A percentile compares a stretch with the other conserved stretches of the same genome.
phyloP scores from a whole-genome alignment of 306 rosid genomes.

The Malus sylvestris region DNA sequence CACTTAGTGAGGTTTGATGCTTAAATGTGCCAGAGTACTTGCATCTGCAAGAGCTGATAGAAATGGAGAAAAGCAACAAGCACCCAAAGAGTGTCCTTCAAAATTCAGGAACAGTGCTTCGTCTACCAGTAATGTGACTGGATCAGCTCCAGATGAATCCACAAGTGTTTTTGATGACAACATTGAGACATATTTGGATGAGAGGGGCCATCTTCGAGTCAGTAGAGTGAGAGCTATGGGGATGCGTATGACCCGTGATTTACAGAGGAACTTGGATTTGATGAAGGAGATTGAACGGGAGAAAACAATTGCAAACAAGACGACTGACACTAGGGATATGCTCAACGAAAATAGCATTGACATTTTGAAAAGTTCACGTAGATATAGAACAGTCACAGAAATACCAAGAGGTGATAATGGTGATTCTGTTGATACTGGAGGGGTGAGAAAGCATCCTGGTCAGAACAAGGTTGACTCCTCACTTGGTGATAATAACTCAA shows the following conservation, averaged over 20 bases:
- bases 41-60: conserved; percentile 43
- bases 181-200: conserved; percentile 73
- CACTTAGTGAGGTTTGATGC: conserved; percentile 12
- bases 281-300: conserved; percentile 83
- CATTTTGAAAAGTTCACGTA: conserved; percentile 22
- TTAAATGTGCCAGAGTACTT: conserved; percentile 54
- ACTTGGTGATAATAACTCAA: conserved; percentile 25
- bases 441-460: conserved; percentile 27
- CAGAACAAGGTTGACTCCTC: conserved; percentile 24
- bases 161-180: conserved; percentile 52
- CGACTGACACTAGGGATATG: conserved; percentile 16
- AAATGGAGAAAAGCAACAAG: conserved; percentile 40
- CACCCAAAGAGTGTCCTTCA: conserved; percentile 25
- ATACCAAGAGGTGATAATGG: conserved; percentile 24
- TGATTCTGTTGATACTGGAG: conserved; percentile 14
- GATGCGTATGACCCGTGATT: conserved; percentile 87
- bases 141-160: conserved; percentile 29
- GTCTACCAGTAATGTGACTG: conserved; percentile 29
- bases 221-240: conserved; percentile 94
- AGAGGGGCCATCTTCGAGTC: conserved; percentile 71
- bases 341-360: conserved; percentile 11
- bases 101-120: conserved; percentile 23
- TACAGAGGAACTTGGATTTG: conserved; percentile 92
- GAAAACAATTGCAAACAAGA: conserved; percentile 26
- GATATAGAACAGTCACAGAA: conserved; percentile 18